Conservation (phyloP, 768 basidiomycete species). For the Rhizopogon roseolus region DNA sequence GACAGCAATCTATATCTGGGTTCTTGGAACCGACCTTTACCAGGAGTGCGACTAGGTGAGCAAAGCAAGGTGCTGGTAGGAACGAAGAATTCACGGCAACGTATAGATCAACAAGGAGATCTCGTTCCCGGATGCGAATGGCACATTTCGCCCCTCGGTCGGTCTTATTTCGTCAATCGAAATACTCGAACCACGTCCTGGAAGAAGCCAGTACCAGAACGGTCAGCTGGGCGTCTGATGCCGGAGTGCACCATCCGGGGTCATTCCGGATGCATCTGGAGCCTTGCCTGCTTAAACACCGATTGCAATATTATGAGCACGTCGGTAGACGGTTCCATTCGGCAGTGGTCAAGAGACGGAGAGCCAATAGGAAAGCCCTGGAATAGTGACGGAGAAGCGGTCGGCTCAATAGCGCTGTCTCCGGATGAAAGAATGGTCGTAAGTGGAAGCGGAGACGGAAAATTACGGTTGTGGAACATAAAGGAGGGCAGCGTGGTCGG, state of each 20-base stretch:
- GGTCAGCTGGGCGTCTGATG: background rate
- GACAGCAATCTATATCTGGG: background rate
- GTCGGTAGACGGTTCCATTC: background rate
- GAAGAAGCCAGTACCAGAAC: background rate
- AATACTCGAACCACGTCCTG: background rate
- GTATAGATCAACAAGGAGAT: background rate
- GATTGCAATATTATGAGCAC: background rate
- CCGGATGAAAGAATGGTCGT: background rate
- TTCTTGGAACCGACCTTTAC: background rate
- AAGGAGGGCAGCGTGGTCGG: background rate
- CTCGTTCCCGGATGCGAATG: background rate
- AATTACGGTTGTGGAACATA: background rate
- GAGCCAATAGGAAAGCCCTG: background rate
- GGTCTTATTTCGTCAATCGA: no score
- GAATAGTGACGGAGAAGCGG: background rate
- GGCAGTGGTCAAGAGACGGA: background rate
- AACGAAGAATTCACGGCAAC: background rate
- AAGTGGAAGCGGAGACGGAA: background rate
- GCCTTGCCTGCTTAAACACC: background rate
- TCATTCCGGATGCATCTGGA: background rate
- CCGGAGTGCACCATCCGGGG: background rate
- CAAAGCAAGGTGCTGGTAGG: background rate
- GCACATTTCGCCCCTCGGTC: no score
- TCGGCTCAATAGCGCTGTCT: background rate
- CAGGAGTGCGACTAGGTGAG: background rate